Conservation (phyloP, 176 grass and related monocot species). For the Otatea glauca region DNA sequence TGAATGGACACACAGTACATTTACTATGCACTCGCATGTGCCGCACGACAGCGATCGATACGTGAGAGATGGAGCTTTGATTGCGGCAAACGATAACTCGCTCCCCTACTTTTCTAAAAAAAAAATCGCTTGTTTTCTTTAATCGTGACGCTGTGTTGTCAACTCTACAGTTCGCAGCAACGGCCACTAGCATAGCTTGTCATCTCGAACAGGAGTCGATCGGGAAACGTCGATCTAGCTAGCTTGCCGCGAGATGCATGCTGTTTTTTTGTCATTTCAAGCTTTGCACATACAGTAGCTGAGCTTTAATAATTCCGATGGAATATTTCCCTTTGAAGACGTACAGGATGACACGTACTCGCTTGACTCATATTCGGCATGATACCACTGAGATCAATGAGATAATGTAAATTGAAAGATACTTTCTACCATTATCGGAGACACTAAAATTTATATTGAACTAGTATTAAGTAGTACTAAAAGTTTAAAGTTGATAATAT, state of each 20-base stretch:
- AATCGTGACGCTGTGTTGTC: background rate
- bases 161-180: slow-evolving; percentile 13
- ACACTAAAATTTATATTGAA: too few species aligned
- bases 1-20: background rate
- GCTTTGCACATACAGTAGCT: background rate
- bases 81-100: background rate
- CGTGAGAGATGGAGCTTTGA: background rate
- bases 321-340: background rate
- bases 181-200: background rate
- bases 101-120: background rate
- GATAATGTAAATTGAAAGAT: background rate
- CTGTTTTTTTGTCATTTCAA: background rate
- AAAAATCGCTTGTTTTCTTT: slow-evolving; percentile 7
- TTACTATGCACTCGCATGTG: slow-evolving; percentile 34
- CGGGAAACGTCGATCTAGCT: background rate
- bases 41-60: slow-evolving; percentile 24
- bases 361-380: background rate
- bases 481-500: too few species aligned
- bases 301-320: slow-evolving; percentile 28
- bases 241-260: background rate
- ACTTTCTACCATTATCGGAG: too few species aligned
- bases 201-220: background rate
- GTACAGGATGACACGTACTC: too few species aligned
- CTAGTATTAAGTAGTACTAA: too few species aligned
- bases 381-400: background rate